phyloP scores from a whole-genome alignment of 2,329 filamentous ascomycete genomes.

The Botryotinia calthae region DNA sequence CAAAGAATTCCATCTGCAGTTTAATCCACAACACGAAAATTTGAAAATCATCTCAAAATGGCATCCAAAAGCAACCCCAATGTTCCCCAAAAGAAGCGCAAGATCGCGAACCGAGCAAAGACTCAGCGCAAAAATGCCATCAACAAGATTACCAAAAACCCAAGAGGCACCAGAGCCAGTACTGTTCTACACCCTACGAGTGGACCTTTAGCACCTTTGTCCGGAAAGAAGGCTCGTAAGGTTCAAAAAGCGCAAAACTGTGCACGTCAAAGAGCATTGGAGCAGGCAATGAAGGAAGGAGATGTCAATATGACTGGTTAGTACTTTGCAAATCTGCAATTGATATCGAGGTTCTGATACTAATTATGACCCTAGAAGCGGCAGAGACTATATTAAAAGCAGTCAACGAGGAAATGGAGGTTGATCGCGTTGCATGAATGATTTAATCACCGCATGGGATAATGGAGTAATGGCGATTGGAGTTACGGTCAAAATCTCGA shows the following conservation, averaged over 20 bases:
- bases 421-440: conserved; percentile 16
- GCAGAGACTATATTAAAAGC: conserved; percentile 12
- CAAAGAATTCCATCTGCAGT: conserved; percentile 7
- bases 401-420: conserved; percentile 12
- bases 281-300: conserved; percentile 37
- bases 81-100: conserved; percentile 38
- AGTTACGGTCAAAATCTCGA: conserved; percentile 10
- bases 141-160: conserved; percentile 36
- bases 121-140: conserved; percentile 36
- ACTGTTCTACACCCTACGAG: conserved; percentile 37
- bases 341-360: not conserved
- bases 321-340: not conserved
- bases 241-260: conserved; percentile 37
- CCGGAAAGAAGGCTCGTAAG: conserved; percentile 39
- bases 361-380: conserved; percentile 13
- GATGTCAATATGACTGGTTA: conserved; percentile 39
- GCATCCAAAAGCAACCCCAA: conserved; percentile 40
- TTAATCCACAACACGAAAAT: not conserved
- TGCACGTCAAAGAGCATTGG: conserved; percentile 36
- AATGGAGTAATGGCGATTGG: conserved; percentile 16
- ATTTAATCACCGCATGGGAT: not conserved
- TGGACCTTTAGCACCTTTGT: conserved; percentile 37
- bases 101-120: conserved; percentile 35
- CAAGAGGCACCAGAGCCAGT: conserved; percentile 35
- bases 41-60: conserved; percentile 28